phyloP scores from a whole-genome alignment of 768 basidiomycete genomes.

The Polyporus arcularius region DNA sequence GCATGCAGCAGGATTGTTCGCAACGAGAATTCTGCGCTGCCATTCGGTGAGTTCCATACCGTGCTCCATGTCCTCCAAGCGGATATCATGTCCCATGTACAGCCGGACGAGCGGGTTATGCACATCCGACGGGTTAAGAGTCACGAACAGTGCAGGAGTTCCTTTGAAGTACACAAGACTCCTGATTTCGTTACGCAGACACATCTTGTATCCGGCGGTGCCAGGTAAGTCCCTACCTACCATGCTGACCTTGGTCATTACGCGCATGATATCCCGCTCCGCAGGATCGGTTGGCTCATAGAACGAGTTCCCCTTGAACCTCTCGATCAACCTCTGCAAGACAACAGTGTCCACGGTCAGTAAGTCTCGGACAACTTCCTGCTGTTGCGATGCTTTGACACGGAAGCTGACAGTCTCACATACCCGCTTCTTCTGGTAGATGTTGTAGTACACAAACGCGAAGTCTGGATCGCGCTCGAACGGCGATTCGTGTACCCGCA shows the following conservation, averaged over 20 bases:
- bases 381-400: background rate
- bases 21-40: background rate
- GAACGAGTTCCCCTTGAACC: background rate
- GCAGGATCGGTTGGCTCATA: background rate
- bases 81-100: background rate
- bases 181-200: background rate
- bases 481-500: background rate
- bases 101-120: background rate
- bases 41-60: too few species aligned
- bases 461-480: conserved; percentile 15
- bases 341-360: background rate
- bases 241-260: background rate
- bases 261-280: background rate
- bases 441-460: conserved; percentile 22
- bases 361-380: background rate
- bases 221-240: background rate
- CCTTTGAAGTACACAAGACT: background rate
- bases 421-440: conserved; percentile 17
- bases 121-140: background rate
- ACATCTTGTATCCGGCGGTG: background rate
- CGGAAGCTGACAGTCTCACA: background rate
- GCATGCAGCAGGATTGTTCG: background rate
- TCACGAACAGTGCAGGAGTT: background rate
- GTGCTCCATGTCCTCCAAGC: background rate
- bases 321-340: background rate